Percentiles rank a stretch among this genome's conserved stretches.
These are phyloP conservation scores for Erysimum pusillum DNA, from an alignment of 441 rosid species.

Conservation along the genomic window DNA sequence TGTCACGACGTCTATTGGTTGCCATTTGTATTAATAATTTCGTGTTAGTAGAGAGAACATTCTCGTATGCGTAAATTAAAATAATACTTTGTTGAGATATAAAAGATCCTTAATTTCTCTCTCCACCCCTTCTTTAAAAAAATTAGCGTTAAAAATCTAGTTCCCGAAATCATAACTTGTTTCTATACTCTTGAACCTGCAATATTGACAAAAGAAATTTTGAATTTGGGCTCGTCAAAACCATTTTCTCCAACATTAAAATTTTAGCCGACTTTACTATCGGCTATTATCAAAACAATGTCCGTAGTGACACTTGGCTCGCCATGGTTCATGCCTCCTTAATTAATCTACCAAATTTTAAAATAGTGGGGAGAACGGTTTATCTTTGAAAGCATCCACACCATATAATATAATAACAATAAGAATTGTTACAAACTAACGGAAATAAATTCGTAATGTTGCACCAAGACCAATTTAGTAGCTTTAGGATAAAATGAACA, in stretches of 20 bases:
- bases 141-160: too few relatives aligned
- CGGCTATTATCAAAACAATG: not conserved
- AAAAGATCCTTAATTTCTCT: not conserved
- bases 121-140: too few relatives aligned
- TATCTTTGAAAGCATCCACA: constrained; percentile 4
- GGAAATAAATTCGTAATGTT: not conserved
- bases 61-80: not conserved
- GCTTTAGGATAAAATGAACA: not conserved
- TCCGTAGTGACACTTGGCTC: constrained; percentile 45
- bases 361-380: not conserved
- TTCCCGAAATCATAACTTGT: too few relatives aligned
- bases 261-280: constrained; percentile 22
- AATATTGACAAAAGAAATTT: constrained; percentile 1
- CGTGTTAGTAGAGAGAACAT: not conserved
- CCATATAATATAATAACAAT: not conserved
- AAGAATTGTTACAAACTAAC: not conserved
- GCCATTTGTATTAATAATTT: not conserved
- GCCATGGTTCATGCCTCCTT: constrained; percentile 24
- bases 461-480: constrained; percentile 6
- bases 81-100: not conserved
- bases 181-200: not conserved
- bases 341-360: constrained; percentile 9
- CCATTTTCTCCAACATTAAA: not conserved
- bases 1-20: not conserved
- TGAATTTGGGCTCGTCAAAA: constrained; percentile 30